Percentiles rank a stretch among this genome's conserved stretches.
Conservation (phyloP, 495 filamentous ascomycete species). For the Sabuloglossum arenarium region DNA sequence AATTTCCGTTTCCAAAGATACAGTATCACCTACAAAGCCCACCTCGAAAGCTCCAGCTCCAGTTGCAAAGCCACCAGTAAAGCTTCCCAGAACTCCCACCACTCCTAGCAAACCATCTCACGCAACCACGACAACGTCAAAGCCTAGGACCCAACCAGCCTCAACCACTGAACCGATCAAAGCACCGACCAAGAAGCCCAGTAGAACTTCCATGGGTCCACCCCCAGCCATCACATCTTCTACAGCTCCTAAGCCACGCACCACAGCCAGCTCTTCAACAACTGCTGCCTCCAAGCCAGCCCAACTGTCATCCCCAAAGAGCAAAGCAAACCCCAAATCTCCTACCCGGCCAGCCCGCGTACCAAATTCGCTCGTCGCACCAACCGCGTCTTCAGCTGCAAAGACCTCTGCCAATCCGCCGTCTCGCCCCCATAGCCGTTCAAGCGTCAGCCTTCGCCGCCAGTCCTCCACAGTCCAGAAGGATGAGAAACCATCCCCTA, state of each 20-base stretch:
- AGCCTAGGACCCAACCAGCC: not conserved
- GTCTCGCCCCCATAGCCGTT: slow-evolving; percentile 23
- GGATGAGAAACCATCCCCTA: slow-evolving; percentile 11
- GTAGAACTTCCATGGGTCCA: not conserved
- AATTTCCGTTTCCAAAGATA: not conserved
- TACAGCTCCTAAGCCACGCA: not conserved
- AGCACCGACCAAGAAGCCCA: slow-evolving; percentile 1
- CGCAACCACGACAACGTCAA: not conserved
- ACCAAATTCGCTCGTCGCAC: slow-evolving; percentile 37
- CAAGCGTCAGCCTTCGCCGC: slow-evolving; percentile 20
- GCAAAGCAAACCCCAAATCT: slow-evolving; percentile 41
- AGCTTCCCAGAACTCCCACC: not conserved
- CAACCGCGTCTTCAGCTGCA: slow-evolving; percentile 37
- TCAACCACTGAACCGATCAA: not conserved
- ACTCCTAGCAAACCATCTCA: not conserved
- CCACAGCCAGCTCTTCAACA: not conserved
- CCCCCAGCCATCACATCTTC: not conserved
- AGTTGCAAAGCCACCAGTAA: not conserved
- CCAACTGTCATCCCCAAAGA: not conserved
- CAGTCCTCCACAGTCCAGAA: slow-evolving; percentile 25
- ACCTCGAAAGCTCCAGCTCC: not conserved
- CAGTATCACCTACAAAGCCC: not conserved
- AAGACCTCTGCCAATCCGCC: slow-evolving; percentile 20
- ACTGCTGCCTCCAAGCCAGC: not conserved
- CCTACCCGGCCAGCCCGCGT: slow-evolving; percentile 41